These are phyloP conservation scores for Claviceps quebecensis DNA, from an alignment of 2,329 filamentous ascomycete species.

Conservation along the genomic window DNA sequence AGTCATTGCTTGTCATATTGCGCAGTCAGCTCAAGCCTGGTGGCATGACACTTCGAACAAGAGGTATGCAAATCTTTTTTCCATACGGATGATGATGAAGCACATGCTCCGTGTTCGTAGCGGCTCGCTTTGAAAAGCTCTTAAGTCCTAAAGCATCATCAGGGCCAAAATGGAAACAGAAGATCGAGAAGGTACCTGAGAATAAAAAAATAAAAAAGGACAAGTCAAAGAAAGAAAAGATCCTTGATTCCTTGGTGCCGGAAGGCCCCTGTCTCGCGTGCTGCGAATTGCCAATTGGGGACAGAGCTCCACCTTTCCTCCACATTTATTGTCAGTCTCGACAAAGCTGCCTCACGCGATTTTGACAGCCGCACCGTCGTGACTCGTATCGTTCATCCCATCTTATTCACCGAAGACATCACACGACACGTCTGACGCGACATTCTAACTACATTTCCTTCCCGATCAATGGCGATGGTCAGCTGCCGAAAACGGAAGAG, in stretches of 20 bases:
- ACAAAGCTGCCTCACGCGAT: not conserved
- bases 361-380: not conserved
- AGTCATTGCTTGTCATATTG: not conserved
- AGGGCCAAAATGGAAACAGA: too few species aligned
- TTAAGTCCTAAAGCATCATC: too few species aligned
- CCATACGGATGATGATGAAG: not conserved
- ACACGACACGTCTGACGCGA: not conserved
- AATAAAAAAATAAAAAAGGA: not conserved
- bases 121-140: too few species aligned
- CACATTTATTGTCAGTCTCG: too few species aligned
- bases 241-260: not conserved
- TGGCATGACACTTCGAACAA: not conserved
- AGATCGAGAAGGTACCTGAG: too few species aligned
- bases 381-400: not conserved
- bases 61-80: not conserved
- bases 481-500: slow-evolving; percentile 16
- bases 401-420: not conserved
- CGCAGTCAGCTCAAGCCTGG: not conserved
- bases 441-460: not conserved
- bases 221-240: not conserved
- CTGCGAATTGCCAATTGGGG: too few species aligned
- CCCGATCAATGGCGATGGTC: slow-evolving; percentile 11
- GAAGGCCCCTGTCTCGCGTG: too few species aligned
- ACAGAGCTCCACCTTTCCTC: too few species aligned
- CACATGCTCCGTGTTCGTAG: not conserved